Evolutionary conservation across 176 grass and related monocot species (phyloP).

Genomic region (Cenchrus americanus): DNA sequence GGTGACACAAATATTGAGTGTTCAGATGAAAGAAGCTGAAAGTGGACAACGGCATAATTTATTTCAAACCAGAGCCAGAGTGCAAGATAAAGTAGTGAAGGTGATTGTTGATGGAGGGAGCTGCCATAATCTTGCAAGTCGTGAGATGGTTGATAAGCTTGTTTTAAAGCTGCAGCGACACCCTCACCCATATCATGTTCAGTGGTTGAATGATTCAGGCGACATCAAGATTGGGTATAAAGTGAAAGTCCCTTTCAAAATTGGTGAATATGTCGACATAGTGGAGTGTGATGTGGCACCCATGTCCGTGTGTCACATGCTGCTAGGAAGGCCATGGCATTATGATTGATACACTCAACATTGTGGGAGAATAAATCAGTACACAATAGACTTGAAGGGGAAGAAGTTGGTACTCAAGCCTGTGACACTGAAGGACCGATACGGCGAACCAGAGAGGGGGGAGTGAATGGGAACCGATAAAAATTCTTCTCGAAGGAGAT

Average conservation of each 20-base stretch:
- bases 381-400: neutral
- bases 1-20: neutral
- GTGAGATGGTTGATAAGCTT: neutral
- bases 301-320: neutral
- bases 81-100: too few species aligned
- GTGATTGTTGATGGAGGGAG: too few species aligned
- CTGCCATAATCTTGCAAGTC: too few species aligned
- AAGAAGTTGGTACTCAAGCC: neutral
- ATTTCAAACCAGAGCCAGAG: too few species aligned
- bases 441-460: too few species aligned
- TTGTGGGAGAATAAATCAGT: neutral
- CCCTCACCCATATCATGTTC: neutral
- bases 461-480: too few species aligned
- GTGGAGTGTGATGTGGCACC: neutral
- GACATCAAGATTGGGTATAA: neutral
- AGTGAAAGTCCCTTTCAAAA: neutral
- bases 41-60: too few species aligned
- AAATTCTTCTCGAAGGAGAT: too few species aligned
- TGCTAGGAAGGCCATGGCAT: too few species aligned
- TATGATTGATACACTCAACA: neutral
- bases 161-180: neutral
- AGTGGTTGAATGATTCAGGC: neutral
- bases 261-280: neutral
- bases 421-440: too few species aligned
- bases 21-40: too few species aligned